Evolutionary conservation across 73 alveolate genomes (phyloP).

Genomic region (Durusdinium trenchii): DNA sequence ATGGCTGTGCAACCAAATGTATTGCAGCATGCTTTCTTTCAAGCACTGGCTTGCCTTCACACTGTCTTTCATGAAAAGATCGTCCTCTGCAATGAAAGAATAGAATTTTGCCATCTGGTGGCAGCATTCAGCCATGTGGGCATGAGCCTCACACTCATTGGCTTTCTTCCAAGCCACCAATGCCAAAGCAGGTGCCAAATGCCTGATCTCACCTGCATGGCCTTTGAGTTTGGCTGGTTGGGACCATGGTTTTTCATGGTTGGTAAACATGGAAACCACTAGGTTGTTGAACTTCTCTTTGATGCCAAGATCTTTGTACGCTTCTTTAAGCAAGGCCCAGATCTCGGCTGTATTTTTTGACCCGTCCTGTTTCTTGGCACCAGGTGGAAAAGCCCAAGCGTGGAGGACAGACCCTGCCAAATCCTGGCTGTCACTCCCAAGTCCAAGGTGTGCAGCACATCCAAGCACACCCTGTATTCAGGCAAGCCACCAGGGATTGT

Average conservation of each 20-base stretch:
- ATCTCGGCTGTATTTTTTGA: too few species aligned
- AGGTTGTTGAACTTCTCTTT: not conserved
- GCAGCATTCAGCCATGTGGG: constrained; percentile 53
- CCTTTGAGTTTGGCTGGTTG: constrained; percentile 11
- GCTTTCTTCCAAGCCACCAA: constrained; percentile 62
- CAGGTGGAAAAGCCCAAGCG: too few species aligned
- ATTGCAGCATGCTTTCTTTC: constrained; percentile 4
- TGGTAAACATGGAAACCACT: not conserved
- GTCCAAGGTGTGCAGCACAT: not conserved
- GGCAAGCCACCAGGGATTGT: constrained; percentile 53
- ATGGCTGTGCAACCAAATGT: not conserved
- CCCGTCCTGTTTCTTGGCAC: too few species aligned
- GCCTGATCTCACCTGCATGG: constrained; percentile 38
- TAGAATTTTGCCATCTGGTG: constrained; percentile 11
- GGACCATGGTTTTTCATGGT: not conserved
- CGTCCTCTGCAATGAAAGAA: not conserved
- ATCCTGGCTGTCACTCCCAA: not conserved
- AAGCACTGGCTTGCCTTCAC: not conserved
- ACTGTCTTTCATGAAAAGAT: not conserved
- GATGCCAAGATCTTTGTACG: too few species aligned
- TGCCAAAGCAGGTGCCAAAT: constrained; percentile 5
- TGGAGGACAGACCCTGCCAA: not conserved
- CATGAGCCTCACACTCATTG: not conserved
- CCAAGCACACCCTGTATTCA: not conserved
- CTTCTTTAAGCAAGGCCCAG: too few species aligned